A percentile compares a stretch with the other conserved stretches of the same genome.
Conservation (phyloP, 768 basidiomycete genomes). For the Multifurca ochricompacta region DNA sequence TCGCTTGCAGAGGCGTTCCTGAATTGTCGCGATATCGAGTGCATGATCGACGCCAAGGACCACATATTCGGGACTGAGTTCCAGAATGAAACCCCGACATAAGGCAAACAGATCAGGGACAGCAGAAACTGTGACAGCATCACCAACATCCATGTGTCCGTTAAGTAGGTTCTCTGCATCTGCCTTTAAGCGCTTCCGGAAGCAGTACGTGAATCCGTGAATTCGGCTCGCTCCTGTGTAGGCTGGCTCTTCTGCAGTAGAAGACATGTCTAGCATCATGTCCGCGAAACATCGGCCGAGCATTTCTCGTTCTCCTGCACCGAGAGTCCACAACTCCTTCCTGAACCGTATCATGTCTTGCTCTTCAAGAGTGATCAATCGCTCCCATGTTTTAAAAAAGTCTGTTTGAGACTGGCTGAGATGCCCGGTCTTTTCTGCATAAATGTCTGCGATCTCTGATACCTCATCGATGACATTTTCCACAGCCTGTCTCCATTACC, state of each 20-base stretch:
- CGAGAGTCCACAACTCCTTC: constrained; percentile 92
- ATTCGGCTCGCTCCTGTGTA: constrained; percentile 42
- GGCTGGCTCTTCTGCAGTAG: constrained; percentile 22
- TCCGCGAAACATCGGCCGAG: constrained; percentile 77
- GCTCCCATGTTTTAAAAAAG: constrained; percentile 92
- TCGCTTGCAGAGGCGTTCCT: constrained; percentile 29
- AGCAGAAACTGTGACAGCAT: constrained; percentile 81
- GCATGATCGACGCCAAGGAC: constrained; percentile 79
- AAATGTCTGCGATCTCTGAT: constrained; percentile 58
- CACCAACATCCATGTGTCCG: constrained; percentile 71
- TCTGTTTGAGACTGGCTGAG: constrained; percentile 54
- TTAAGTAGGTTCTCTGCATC: constrained; percentile 45
- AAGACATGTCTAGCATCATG: constrained; percentile 60
- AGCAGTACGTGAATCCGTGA: constrained; percentile 73
- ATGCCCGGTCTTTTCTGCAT: constrained; percentile 73
- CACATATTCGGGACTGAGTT: constrained; percentile 55
- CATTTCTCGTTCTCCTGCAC: constrained; percentile 67
- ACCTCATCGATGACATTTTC: constrained; percentile 50
- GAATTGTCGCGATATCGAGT: constrained; percentile 45
- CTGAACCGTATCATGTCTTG: constrained; percentile 76
- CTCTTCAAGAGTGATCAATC: constrained; percentile 78
- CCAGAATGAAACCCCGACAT: constrained; percentile 74
- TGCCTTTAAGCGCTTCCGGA: constrained; percentile 31
- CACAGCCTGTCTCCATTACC: constrained; percentile 44
- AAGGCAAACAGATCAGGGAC: constrained; percentile 83